Evolutionary conservation across 1,284 basidiomycete species (phyloP).

Genomic region (Xerocomus minutiporus): DNA sequence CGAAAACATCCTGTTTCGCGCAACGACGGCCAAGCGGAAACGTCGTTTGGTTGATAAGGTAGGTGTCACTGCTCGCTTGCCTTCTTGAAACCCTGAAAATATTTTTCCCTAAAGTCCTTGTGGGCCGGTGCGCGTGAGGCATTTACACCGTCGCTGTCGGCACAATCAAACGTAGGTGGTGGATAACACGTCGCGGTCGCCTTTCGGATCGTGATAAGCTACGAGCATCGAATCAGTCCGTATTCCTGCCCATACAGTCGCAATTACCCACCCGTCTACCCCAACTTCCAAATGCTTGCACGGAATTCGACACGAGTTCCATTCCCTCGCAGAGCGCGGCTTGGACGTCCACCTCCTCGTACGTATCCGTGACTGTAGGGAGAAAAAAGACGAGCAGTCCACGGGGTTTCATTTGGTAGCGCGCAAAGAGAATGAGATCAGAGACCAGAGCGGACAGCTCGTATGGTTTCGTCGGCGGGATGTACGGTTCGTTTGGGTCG

Average conservation of each 20-base stretch:
- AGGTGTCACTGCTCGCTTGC: constrained; percentile 9
- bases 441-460: constrained; percentile 81
- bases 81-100: constrained; percentile 72
- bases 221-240: constrained; percentile 6
- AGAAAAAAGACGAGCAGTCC: constrained; percentile 95
- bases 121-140: constrained; percentile 60
- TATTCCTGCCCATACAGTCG: not conserved
- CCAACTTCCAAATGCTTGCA: constrained; percentile 96
- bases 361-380: constrained; percentile 88
- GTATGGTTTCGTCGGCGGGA: constrained; percentile 89
- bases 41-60: not conserved
- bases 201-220: constrained; percentile 91
- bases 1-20: not conserved
- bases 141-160: constrained; percentile 17
- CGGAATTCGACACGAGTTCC: constrained; percentile 81
- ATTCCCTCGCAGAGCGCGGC: constrained; percentile 79
- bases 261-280: constrained; percentile 71
- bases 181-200: constrained; percentile 44
- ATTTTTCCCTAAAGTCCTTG: constrained; percentile 75
- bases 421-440: constrained; percentile 81
- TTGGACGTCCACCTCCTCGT: constrained; percentile 78
- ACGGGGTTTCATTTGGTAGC: constrained; percentile 79
- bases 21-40: not conserved
- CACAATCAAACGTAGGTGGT: constrained; percentile 47
- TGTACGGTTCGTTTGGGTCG: constrained; percentile 54